These are phyloP conservation scores for Calamus simplicifolius DNA, from an alignment of 176 grass and related monocot genomes.

Conservation along the genomic window DNA sequence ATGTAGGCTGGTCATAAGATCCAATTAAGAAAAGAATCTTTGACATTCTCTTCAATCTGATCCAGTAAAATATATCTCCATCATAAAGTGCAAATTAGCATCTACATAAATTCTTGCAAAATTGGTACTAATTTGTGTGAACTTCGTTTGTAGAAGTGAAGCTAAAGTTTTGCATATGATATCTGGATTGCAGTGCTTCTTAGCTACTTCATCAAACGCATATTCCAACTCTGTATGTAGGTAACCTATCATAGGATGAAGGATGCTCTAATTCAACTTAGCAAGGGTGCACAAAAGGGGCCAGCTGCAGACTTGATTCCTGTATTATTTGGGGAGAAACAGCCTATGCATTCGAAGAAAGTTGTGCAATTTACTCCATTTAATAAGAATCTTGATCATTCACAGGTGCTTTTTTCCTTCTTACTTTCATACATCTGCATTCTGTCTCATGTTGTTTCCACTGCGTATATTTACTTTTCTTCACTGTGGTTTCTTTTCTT, in stretches of 20 bases:
- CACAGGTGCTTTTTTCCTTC: slow-evolving; percentile 31
- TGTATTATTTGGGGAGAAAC: slow-evolving; percentile 88
- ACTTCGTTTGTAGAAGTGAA: too few species aligned
- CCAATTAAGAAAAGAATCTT: too few species aligned
- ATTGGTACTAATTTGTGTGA: too few species aligned
- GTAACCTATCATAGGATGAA: slow-evolving; percentile 94
- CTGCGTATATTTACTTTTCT: slow-evolving; percentile 10
- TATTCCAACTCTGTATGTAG: slow-evolving; percentile 26
- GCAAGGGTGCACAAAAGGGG: slow-evolving; percentile 62
- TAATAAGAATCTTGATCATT: slow-evolving; percentile 95
- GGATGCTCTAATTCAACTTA: slow-evolving; percentile 82
- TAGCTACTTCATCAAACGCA: not conserved
- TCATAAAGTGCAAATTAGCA: too few species aligned
- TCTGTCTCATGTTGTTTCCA: not conserved
- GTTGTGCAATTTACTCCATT: slow-evolving; percentile 63
- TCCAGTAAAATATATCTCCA: too few species aligned
- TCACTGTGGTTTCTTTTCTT: slow-evolving; percentile 3
- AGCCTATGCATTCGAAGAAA: slow-evolving; percentile 53
- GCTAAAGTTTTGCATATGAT: too few species aligned
- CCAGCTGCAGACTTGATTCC: slow-evolving; percentile 73
- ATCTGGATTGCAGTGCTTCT: not conserved
- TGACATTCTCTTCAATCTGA: too few species aligned
- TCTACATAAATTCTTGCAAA: too few species aligned
- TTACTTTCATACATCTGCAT: not conserved
- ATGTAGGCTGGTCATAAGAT: too few species aligned